Evolutionary conservation across 129 eudicot genomes (phyloP).

Genomic region (Kitagawia praeruptora): DNA sequence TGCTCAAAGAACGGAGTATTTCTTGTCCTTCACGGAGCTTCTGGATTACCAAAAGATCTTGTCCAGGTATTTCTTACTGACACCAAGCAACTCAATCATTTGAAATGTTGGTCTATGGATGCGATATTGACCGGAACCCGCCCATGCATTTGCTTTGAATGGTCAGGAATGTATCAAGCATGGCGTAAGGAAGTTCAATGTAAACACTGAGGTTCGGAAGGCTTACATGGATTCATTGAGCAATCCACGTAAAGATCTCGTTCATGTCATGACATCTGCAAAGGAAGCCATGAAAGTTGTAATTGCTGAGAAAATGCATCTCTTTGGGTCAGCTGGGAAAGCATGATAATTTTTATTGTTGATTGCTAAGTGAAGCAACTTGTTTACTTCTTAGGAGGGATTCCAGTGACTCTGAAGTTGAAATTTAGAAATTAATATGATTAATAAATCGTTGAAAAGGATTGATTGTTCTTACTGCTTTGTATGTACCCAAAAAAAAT

Average conservation of each 20-base stretch:
- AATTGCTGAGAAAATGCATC: constrained; percentile 73
- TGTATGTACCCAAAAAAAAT: not conserved
- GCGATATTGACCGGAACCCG: not conserved
- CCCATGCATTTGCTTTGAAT: not conserved
- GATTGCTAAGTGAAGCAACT: not conserved
- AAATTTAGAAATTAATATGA: not conserved
- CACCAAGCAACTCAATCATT: not conserved
- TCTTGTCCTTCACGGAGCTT: constrained; percentile 97
- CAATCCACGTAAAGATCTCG: constrained; percentile 62
- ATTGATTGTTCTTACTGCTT: not conserved
- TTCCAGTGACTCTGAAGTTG: not conserved
- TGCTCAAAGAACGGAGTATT: constrained; percentile 60
- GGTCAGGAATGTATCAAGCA: constrained; percentile 70
- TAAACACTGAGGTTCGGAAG: constrained; percentile 90
- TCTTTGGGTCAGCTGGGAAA: constrained; percentile 88
- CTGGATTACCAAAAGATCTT: constrained; percentile 76
- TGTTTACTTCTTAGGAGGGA: not conserved
- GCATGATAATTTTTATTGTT: constrained; percentile 27
- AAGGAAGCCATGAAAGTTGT: constrained; percentile 96
- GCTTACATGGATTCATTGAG: constrained; percentile 83
- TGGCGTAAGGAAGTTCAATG: constrained; percentile 93
- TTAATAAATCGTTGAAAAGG: not conserved
- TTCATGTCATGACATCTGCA: constrained; percentile 69
- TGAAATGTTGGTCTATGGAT: not conserved
- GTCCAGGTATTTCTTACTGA: constrained; percentile 42